Base-by-base conservation (phyloP, 2,329 filamentous ascomycete species). In the Fusarium siculi region DNA sequence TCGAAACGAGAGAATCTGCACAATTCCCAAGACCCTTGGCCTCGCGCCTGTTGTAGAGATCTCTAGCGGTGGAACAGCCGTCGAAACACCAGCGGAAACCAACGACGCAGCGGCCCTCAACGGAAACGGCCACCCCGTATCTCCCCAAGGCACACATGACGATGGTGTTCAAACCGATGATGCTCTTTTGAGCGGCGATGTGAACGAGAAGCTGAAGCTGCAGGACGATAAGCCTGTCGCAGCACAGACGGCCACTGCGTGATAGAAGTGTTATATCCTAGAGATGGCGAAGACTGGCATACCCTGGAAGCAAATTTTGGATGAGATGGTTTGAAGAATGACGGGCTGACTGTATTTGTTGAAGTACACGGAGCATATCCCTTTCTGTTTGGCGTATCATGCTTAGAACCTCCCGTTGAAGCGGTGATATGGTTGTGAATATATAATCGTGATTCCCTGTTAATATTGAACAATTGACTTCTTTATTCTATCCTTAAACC, bases 1-100 rank as follows among this genome's bases (percentile, higher is more conserved):
- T 63, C 83, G 87, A 63, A 77, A 79, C 19, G 86, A 87, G 76
- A 80, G 81, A 47, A 82, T 91, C 39, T 88, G 87, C 77, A 87
- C 85, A 11, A 79, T 91, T 15, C 84, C 85, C 28, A 86, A 83
- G 78, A 81, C 80, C 9, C 86, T 74, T 19, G 60, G 56, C 0
- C 21, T 64, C 7, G 39, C 54, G 5, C 65, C 73, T 21, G 66
- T 70, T 23, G 67, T 68, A 28, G 66, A 65, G 36, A 49, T 58
- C 36, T 52, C 53, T 14, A 44, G 59, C 8, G 71, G 57, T 11
- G 52, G 59, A 16, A 47, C 28, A 23, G 40, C 30, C 8, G 47
- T 25, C 1, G 60, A 69, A 7, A 42, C 18, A 7, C 44, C 52
- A 15, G 46, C 44, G 16, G 61, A 68, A 21, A 14, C 30, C 9